A percentile compares a stretch with the other conserved stretches of the same genome.
phyloP scores from a whole-genome alignment of 495 filamentous ascomycete species.

The Penicillium canariense region DNA sequence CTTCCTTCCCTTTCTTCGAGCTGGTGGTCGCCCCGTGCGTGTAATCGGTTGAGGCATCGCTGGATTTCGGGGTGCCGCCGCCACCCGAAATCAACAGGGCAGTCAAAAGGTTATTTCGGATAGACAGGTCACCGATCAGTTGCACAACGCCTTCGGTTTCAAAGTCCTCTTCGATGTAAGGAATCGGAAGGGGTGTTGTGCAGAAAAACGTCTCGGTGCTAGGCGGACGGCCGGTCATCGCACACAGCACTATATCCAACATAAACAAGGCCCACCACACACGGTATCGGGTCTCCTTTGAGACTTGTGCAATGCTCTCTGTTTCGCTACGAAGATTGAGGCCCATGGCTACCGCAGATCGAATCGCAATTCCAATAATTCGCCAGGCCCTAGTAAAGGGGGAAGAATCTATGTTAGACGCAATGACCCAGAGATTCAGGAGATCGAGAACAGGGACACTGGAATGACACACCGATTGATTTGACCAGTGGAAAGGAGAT shows the following conservation, averaged over 20 bases:
- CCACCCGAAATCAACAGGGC: conserved; percentile 17
- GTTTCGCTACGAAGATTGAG: conserved; percentile 61
- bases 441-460: not conserved
- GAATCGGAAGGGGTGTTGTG: conserved; percentile 52
- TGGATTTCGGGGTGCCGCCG: conserved; percentile 1
- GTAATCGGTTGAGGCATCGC: not conserved
- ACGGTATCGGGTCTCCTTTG: conserved; percentile 45
- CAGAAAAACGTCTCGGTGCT: conserved; percentile 52
- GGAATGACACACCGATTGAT: conserved; percentile 51
- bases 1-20: conserved; percentile 1
- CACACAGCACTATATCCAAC: conserved; percentile 55
- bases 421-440: not conserved
- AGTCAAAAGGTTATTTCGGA: conserved; percentile 22
- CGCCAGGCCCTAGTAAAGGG: conserved; percentile 51
- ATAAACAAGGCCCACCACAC: conserved; percentile 56
- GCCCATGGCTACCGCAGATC: conserved; percentile 57
- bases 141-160: conserved; percentile 24
- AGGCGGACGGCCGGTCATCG: conserved; percentile 60
- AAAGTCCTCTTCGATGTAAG: conserved; percentile 53
- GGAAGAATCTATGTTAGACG: not conserved
- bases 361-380: conserved; percentile 56
- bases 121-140: conserved; percentile 28
- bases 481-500: conserved; percentile 57
- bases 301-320: conserved; percentile 40
- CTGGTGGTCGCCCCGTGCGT: not conserved